Base-by-base conservation (phyloP, 345 rosid species). In the Carallia pectinifolia region DNA sequence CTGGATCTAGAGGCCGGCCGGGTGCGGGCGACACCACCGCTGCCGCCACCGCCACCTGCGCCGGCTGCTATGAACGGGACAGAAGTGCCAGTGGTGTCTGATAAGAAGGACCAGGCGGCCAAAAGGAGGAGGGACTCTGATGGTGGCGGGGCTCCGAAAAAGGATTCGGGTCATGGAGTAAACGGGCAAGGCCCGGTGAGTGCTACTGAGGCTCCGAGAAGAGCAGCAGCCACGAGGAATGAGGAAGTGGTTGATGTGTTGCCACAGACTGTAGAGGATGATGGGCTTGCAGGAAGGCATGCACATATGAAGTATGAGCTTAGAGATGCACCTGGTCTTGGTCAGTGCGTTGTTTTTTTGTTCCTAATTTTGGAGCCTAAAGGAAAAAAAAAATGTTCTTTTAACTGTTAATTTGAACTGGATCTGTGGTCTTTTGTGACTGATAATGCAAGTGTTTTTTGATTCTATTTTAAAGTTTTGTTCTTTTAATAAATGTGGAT, bases 271-370 rank as follows among this genome's bases (percentile, higher is more conserved):
- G 82, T 81, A 69, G 97, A 87, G 53, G 97, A 85, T 69, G 88
- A 83, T 64, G 90, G 88, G 47, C 74, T 85, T 23, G 81, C 65
- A 27, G 83, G 80, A 61, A 85, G 96, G 73, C 93, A 77, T 74
- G 65, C 89, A 27, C 97, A 87, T 71, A 83, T 95, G 96, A 95
- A 86, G 80, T 95, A 91, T 81, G 93, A 88, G 74, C 88, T 95
- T 53, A 77, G 97, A 78, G 97, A 90, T 77, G 79, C 89, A 7
- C 99, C 99, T 73, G 99, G 99, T 29, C 96, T 95, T 48, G 96
- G 99, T 95, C 73, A 77, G 84, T 73, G 27, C 10, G 18, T 8
- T 36, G 31, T 76, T 58, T 15, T 15, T 50, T 4, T 36, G n/a
- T 44, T 18, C 31, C 62, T 31, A 38, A 53, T 58, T 37, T 29